Evolutionary conservation across 1,284 basidiomycete species (phyloP).

Genomic region (Bjerkandera adusta): DNA sequence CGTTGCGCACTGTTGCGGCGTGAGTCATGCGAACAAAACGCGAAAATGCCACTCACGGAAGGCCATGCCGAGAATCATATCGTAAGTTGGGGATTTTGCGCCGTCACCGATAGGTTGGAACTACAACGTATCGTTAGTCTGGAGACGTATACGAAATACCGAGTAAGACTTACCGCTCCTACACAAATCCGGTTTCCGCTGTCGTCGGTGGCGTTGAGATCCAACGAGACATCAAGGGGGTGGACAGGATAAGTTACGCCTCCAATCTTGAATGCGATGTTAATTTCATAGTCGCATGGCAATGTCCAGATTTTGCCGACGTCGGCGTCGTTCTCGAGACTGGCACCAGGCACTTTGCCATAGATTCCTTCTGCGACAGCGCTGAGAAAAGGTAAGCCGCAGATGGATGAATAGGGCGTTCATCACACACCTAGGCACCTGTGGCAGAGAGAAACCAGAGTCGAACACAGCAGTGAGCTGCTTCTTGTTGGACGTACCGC

Average conservation of each 20-base stretch:
- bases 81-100: slow-evolving; percentile 39
- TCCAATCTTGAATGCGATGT: slow-evolving; percentile 57
- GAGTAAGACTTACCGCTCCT: slow-evolving; percentile 21
- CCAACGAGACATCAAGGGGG: slow-evolving; percentile 52
- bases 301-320: slow-evolving; percentile 53
- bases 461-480: slow-evolving; percentile 60
- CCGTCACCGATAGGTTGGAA: slow-evolving; percentile 70
- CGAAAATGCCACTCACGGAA: slow-evolving; percentile 52
- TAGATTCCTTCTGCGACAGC: slow-evolving; percentile 57
- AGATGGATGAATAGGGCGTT: background rate
- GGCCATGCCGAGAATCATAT: slow-evolving; percentile 78
- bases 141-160: background rate
- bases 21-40: slow-evolving; percentile 4
- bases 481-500: slow-evolving; percentile 40
- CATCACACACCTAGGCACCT: slow-evolving; percentile 49
- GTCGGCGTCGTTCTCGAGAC: slow-evolving; percentile 38
- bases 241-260: slow-evolving; percentile 55
- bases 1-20: slow-evolving; percentile 59
- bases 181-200: slow-evolving; percentile 25
- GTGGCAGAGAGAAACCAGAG: slow-evolving; percentile 66
- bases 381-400: slow-evolving; percentile 28
- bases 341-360: slow-evolving; percentile 44
- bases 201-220: slow-evolving; percentile 20
- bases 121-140: background rate
- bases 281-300: slow-evolving; percentile 59